Evolutionary conservation across 352 stramenopile species (phyloP), one percentile per base, ranked within the genome.

Genomic region (Nothophytophthora sp.): DNA sequence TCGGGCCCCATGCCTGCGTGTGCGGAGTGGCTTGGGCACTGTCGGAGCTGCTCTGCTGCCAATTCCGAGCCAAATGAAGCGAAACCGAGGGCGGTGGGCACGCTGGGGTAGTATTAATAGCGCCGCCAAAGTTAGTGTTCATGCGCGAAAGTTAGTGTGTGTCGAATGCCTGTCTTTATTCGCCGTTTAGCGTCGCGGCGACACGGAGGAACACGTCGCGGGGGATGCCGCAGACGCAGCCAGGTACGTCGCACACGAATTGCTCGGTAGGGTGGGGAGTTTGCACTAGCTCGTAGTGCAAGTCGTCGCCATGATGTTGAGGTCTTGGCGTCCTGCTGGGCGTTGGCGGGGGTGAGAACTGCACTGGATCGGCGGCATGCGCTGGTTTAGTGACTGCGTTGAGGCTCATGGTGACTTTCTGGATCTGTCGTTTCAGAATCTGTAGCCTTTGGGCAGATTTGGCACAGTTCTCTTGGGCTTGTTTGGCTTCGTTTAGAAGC

Each of bases 131-230:
- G n/a, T n/a, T n/a, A n/a, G n/a, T n/a, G n/a, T n/a, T n/a, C n/a
- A n/a, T n/a, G n/a, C n/a, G n/a, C n/a, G n/a, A n/a, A n/a, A n/a
- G n/a, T n/a, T n/a, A n/a, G n/a, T n/a, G n/a, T n/a, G n/a, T n/a
- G n/a, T n/a, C n/a, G n/a, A n/a, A n/a, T n/a, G n/a, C n/a, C 28
- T 34, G 13, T 34, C 28, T 13, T 63, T 38, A 76, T 4, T 88
- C 76, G 16, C 75, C 73, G 37, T 88, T 88, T 18, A 88, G 42
- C 13, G 48, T 63, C 13, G 66, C 60, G 11, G 52, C 71, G 4
- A 82, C 69, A 12, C 76, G 71, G 13, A 79, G 41, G 28, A 86
- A 86, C 13, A 88, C 77, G 44, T 86, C 63, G 20, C 77, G 69
- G 27, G 77, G 74, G 32, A 88, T 81, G 4, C 72, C 77, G 18